Conservation (phyloP, 352 stramenopile species). For the Phytophthora foliorum region DNA sequence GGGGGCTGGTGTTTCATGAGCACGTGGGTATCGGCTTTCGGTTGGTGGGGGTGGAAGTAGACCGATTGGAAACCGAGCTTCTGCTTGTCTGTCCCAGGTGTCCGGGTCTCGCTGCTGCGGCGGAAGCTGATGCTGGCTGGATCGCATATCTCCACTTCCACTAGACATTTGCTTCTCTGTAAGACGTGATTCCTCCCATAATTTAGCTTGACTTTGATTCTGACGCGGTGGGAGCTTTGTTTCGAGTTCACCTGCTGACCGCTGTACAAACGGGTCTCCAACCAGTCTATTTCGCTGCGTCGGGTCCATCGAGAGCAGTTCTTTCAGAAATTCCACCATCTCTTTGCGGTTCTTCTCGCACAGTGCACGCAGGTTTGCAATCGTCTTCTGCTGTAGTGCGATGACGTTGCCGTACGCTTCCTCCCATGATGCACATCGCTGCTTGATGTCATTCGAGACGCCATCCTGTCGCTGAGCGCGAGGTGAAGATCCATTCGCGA, state of each 20-base stretch:
- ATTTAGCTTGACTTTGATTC: not conserved
- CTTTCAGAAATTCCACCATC: constrained; percentile 60
- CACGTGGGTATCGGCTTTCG: not conserved
- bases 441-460: constrained; percentile 38
- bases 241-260: constrained; percentile 6
- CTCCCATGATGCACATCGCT: constrained; percentile 61
- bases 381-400: constrained; percentile 80
- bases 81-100: not conserved
- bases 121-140: constrained; percentile 49
- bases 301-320: constrained; percentile 64
- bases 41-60: too few species aligned
- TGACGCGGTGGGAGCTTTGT: constrained; percentile 13
- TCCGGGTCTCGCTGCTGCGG: constrained; percentile 71
- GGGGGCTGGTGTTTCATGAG: constrained; percentile 4
- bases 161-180: constrained; percentile 6
- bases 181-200: constrained; percentile 18
- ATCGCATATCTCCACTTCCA: constrained; percentile 10
- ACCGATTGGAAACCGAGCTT: not conserved
- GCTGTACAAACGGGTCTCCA: constrained; percentile 5
- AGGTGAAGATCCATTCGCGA: constrained; percentile 42
- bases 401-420: constrained; percentile 83
- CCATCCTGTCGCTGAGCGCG: constrained; percentile 21
- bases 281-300: constrained; percentile 33
- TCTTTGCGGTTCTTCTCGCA: constrained; percentile 61
- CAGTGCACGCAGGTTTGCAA: constrained; percentile 60